Conservation (phyloP, 1,284 basidiomycete genomes). For the Naganishia liquefaciens region DNA sequence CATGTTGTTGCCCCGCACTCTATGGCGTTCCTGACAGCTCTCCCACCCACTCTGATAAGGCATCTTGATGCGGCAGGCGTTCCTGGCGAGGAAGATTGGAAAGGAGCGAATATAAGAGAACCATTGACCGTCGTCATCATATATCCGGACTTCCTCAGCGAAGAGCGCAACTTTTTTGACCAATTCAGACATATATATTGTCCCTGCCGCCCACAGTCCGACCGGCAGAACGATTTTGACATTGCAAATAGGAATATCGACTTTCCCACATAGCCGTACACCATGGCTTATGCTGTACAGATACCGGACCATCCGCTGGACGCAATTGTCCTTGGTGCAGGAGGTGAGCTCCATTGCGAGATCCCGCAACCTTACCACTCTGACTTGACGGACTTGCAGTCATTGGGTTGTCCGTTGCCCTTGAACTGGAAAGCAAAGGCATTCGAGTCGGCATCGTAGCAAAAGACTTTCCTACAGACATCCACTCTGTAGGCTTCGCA, state of each 20-base stretch:
- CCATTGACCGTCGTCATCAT: too few relatives aligned
- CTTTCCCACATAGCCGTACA: not conserved
- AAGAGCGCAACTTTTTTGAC: too few relatives aligned
- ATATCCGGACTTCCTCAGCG: too few relatives aligned
- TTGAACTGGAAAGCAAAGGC: constrained; percentile 52
- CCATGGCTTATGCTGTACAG: constrained; percentile 14
- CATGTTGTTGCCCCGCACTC: too few relatives aligned
- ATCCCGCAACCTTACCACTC: constrained; percentile 24
- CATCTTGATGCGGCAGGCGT: too few relatives aligned
- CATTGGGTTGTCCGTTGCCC: constrained; percentile 56
- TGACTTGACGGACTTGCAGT: constrained; percentile 43
- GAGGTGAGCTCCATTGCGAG: constrained; percentile 39
- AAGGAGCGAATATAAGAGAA: too few relatives aligned
- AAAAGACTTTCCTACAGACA: constrained; percentile 66
- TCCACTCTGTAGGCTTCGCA: constrained; percentile 63
- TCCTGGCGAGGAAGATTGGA: too few relatives aligned
- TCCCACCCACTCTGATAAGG: too few relatives aligned
- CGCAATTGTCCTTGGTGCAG: constrained; percentile 49
- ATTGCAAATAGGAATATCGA: not conserved
- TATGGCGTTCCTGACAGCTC: too few relatives aligned
- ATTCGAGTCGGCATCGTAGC: constrained; percentile 65
- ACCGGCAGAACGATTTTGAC: too few relatives aligned
- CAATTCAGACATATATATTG: too few relatives aligned
- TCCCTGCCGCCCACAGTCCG: too few relatives aligned
- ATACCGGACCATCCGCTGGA: constrained; percentile 38